Conservation (phyloP, 805 yeast genomes). For the Candida cerambycidarum region DNA sequence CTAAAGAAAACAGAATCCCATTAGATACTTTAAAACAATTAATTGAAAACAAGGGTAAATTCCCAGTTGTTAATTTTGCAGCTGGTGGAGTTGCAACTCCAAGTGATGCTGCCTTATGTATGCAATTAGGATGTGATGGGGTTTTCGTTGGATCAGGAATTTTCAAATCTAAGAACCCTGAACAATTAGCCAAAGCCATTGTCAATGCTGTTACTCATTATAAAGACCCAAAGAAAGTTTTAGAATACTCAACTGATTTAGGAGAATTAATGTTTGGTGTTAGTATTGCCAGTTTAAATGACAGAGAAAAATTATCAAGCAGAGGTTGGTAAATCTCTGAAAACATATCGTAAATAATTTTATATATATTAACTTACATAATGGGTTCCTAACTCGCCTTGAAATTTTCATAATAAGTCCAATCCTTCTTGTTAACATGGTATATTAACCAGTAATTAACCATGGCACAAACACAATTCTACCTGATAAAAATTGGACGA, state of each 20-base stretch:
- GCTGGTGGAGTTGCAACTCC: constrained; percentile 92
- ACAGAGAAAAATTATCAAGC: constrained; percentile 46
- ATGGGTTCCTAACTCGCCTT: too few relatives aligned
- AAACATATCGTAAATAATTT: not conserved
- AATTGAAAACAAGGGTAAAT: constrained; percentile 53
- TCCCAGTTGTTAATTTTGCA: constrained; percentile 83
- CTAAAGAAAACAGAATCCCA: constrained; percentile 61
- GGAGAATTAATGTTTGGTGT: constrained; percentile 80
- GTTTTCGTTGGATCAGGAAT: constrained; percentile 58
- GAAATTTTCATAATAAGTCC: too few relatives aligned
- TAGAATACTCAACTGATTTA: constrained; percentile 66
- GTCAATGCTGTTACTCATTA: constrained; percentile 76
- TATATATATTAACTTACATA: constrained; percentile 1
- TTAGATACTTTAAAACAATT: constrained; percentile 49
- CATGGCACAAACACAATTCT: not conserved
- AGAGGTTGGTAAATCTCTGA: constrained; percentile 52
- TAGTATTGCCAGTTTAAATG: constrained; percentile 51
- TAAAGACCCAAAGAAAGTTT: constrained; percentile 56
- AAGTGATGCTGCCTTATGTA: constrained; percentile 80
- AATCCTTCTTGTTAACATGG: too few relatives aligned
- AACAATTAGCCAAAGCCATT: constrained; percentile 70
- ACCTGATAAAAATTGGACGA: constrained; percentile 16
- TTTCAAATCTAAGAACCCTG: constrained; percentile 73
- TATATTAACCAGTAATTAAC: not conserved
- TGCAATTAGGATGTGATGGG: constrained; percentile 42